Evolutionary conservation across 176 grass and related monocot genomes (phyloP), one percentile per base, ranked within the genome.

Genomic region (Saccharum officinarum): DNA sequence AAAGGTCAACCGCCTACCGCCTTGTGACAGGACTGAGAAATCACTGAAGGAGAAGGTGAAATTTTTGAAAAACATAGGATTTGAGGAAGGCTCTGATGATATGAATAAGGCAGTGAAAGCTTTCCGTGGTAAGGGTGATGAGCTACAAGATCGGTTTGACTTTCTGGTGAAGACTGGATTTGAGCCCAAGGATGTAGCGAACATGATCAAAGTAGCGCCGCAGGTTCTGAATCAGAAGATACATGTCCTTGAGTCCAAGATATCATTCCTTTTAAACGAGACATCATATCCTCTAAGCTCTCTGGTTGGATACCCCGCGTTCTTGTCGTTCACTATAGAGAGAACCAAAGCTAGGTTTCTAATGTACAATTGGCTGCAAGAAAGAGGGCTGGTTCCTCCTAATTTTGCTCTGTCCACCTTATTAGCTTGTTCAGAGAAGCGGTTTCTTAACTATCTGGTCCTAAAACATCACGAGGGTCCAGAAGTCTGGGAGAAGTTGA

Each of bases 291-390:
- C 89, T 23, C 71, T 91, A 68, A 92, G 81, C 75, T 46, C 87
- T 57, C 20, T 94, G 40, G 84, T 91, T 45, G 6, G 6, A 40
- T 91, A 83, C 78, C 92, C 92, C 1, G 13, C 84, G 6, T 94
- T 42, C 83, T 36, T 94, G 78, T 85, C 89, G 0, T 94, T 87
- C 71, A 91, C 87, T 82, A 8, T 82, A 28, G 71, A 79, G 61
- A 91, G 92, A 86, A 60, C 69, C 50, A 91, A 87, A 79, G 22
- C 49, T 42, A 94, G 92, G 84, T 60, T 87, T 38, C 71, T 84
- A 16, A 89, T 87, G 92, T 94, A 92, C 84, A 80, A 85, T 23
- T 94, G 92, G 92, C 79, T 94, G 72, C 70, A 47, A 80, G 87
- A 89, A 59, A 94, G 5, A 71, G 89, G 92, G n/a, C 10, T 42